Evolutionary conservation across 78 protist genomes (phyloP).

Genomic region (Cavenderia fasciculata): DNA sequence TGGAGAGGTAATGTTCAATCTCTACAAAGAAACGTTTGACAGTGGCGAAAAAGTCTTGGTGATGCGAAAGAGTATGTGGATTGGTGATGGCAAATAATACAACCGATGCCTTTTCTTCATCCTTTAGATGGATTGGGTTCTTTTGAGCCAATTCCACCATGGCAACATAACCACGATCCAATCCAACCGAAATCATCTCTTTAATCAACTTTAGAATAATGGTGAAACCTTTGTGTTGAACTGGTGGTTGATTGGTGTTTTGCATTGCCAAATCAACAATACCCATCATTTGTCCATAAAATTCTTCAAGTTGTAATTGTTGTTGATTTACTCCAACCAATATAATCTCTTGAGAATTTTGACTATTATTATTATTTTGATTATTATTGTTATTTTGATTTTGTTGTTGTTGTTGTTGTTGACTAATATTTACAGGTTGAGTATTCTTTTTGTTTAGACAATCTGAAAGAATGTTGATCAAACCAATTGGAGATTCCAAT

Average conservation of each 20-base stretch:
- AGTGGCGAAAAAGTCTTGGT: constrained; percentile 4
- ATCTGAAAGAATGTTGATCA: not conserved
- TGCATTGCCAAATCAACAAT: not conserved
- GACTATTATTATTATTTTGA: not conserved
- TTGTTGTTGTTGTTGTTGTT: constrained; percentile 9
- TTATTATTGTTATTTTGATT: not conserved
- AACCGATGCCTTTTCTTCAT: constrained; percentile 18
- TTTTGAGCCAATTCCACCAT: not conserved
- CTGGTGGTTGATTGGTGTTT: not conserved
- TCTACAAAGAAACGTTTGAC: constrained; percentile 10
- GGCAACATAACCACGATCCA: not conserved
- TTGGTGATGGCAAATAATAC: not conserved
- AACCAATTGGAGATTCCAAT: constrained; percentile 17
- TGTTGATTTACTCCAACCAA: not conserved
- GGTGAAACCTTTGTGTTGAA: constrained; percentile 10
- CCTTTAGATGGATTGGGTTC: not conserved
- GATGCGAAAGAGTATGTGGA: not conserved
- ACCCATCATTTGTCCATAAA: not conserved
- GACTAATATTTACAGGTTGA: not conserved
- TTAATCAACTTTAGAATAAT: constrained; percentile 4
- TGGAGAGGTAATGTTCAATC: not conserved
- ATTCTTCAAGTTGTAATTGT: constrained; percentile 12
- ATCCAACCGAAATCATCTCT: not conserved
- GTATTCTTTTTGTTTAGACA: not conserved
- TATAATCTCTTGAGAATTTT: not conserved